Percentiles rank a stretch among this genome's conserved stretches.
phyloP scores from a whole-genome alignment of 371 early-diverging fungal genomes.

The Zychaea mexicana region DNA sequence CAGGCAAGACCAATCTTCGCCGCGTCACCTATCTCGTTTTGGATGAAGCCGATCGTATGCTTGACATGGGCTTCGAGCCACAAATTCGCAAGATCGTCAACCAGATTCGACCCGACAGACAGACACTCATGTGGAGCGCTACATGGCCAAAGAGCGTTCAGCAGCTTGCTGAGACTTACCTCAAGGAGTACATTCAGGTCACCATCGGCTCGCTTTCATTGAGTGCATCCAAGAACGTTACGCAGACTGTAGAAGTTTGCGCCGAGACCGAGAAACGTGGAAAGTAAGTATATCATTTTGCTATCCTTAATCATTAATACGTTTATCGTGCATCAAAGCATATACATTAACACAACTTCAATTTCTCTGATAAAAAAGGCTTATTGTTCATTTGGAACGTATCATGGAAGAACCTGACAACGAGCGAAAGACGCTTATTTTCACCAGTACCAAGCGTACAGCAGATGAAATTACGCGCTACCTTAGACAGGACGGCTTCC shows the following conservation, averaged over 20 bases:
- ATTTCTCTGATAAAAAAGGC: slow-evolving; percentile 19
- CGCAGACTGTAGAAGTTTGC: slow-evolving; percentile 91
- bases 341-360: neutral
- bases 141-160: slow-evolving; percentile 99
- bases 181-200: slow-evolving; percentile 98
- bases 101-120: slow-evolving; percentile 97
- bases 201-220: slow-evolving; percentile 97
- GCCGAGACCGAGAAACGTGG: slow-evolving; percentile 88
- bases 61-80: slow-evolving; percentile 99
- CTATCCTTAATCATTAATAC: neutral
- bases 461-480: slow-evolving; percentile 96
- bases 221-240: slow-evolving; percentile 94
- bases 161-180: slow-evolving; percentile 90
- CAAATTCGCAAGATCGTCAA: slow-evolving; percentile 99
- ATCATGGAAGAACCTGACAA: slow-evolving; percentile 78
- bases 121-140: slow-evolving; percentile 99
- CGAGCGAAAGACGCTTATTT: slow-evolving; percentile 90
- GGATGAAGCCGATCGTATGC: slow-evolving; percentile 99
- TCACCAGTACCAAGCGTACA: slow-evolving; percentile 97
- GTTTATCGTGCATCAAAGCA: neutral
- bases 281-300: slow-evolving; percentile 35
- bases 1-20: slow-evolving; percentile 86
- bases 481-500: slow-evolving; percentile 94
- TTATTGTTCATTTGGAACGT: slow-evolving; percentile 73
- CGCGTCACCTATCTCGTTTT: slow-evolving; percentile 98